Base-by-base conservation (phyloP, 2,329 filamentous ascomycete species). In the Penicillium griseofulvum region DNA sequence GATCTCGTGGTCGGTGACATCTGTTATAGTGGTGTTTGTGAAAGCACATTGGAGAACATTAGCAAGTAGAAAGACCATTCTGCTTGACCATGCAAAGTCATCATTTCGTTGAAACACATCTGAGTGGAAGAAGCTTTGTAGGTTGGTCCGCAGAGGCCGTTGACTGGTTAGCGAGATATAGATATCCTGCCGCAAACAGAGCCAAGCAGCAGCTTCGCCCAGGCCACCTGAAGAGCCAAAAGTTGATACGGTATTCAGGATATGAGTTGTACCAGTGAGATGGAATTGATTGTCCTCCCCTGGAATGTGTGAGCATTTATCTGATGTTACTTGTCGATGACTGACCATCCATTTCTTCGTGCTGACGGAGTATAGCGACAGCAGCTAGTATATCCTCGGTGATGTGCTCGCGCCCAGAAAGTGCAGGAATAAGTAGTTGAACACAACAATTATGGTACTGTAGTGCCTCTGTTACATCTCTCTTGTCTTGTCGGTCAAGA, bases 191-290 rank as follows among this genome's bases (percentile, higher is more conserved):
- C 73, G 66, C 1, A 76, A 59, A 26, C 69, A 71, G 19, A 74
- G 64, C 73, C 73, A 75, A 19, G 70, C 71, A n/a, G 72, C 71
- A 9, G 72, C 71, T 52, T 75, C 73, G 0, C 70, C 68, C 4
- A 75, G 59, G 6, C 73, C 73, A n/a, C 73, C 72, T 0, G 70
- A 73, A 1, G 68, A 68, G 5, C 71, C 72, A 49, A 74, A 73
- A 3, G 64, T 68, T 1, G 72, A 71, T 10, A 75, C 66, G 1
- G 70, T 68, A 33, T 70, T 71, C n/a, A 75, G 60, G 4, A 76
- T 68, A 24, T 65, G 68, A 5, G 68, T 71, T 16, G 71, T 70
- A 3, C 71, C 73, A 16, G 68, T 67, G 1, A 75, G 55, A 53
- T 75, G 73, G 24, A 70, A 68, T 44, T 68, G 65, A 36, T 70